Conservation (phyloP, 352 stramenopile species). For the Phytophthora multivora region DNA sequence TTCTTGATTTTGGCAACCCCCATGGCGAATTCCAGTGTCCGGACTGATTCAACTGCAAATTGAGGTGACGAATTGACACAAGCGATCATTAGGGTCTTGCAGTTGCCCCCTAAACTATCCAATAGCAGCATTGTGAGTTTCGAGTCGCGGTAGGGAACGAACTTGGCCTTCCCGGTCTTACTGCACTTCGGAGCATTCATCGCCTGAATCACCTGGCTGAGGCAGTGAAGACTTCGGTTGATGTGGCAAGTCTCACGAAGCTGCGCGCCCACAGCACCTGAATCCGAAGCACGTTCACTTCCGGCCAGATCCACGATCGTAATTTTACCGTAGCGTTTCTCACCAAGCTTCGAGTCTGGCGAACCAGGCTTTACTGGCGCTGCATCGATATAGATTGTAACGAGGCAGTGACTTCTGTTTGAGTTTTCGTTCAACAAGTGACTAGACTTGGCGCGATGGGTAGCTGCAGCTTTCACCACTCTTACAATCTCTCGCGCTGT, state of each 20-base stretch:
- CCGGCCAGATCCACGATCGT: slow-evolving; percentile 78
- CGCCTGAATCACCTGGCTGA: slow-evolving; percentile 78
- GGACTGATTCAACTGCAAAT: slow-evolving; percentile 65
- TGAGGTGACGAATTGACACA: slow-evolving; percentile 65
- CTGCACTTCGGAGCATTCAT: slow-evolving; percentile 48
- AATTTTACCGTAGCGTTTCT: slow-evolving; percentile 75
- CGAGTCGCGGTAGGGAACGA: slow-evolving; percentile 72
- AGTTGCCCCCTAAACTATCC: slow-evolving; percentile 74
- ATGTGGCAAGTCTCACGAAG: slow-evolving; percentile 79
- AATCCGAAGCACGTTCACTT: slow-evolving; percentile 71
- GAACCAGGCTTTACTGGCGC: slow-evolving; percentile 31
- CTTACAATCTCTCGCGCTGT: slow-evolving; percentile 63
- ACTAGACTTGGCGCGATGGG: slow-evolving; percentile 69
- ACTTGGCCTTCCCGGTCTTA: slow-evolving; percentile 51
- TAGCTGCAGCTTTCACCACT: slow-evolving; percentile 63
- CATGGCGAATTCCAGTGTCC: slow-evolving; percentile 82
- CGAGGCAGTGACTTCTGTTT: slow-evolving; percentile 77
- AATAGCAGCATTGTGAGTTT: slow-evolving; percentile 80
- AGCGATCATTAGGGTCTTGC: slow-evolving; percentile 83
- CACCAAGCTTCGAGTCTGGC: slow-evolving; percentile 4
- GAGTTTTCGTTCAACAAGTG: slow-evolving; percentile 73
- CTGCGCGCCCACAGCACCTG: slow-evolving; percentile 58
- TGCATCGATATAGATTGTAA: slow-evolving; percentile 83
- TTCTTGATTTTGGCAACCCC: slow-evolving; percentile 85
- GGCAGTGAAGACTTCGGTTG: slow-evolving; percentile 81